phyloP scores from a whole-genome alignment of 192 early-diverging fungal species.

The Globomyces pollinis-pini region DNA sequence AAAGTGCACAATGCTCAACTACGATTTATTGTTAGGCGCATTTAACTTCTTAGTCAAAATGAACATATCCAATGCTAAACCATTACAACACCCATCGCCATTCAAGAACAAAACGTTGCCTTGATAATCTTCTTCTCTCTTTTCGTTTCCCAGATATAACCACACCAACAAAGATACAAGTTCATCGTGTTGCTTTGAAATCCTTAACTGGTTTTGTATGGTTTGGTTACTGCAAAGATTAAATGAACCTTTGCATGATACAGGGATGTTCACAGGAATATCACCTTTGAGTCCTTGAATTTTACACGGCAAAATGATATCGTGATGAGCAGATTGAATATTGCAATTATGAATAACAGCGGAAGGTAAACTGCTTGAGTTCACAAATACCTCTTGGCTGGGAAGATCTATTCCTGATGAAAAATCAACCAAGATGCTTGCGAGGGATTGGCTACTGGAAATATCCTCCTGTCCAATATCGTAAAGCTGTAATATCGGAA shows the following conservation, averaged over 20 bases:
- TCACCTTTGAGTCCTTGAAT: not conserved
- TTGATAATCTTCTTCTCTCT: not conserved
- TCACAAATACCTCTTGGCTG: not conserved
- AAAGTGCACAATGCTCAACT: not conserved
- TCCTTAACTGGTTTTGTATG: not conserved
- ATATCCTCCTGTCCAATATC: not conserved
- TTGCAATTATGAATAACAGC: slow-evolving; percentile 1
- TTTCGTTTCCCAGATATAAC: slow-evolving; percentile 1
- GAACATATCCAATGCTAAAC: slow-evolving; percentile 3
- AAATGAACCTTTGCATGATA: not conserved
- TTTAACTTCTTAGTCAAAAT: not conserved
- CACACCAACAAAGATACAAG: not conserved
- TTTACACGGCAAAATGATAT: not conserved
- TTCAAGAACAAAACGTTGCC: not conserved
- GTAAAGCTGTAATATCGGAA: not conserved
- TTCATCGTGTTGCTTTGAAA: not conserved
- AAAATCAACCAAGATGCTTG: not conserved
- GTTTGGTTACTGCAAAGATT: not conserved
- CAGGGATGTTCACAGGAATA: not conserved
- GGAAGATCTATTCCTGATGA: not conserved
- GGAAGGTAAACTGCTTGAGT: not conserved
- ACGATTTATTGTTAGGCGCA: not conserved
- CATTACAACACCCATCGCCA: not conserved
- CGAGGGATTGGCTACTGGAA: not conserved
- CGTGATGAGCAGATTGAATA: not conserved